These are phyloP conservation scores for Oehlia diaphana DNA, from an alignment of 192 early-diverging fungal genomes.

Conservation along the genomic window DNA sequence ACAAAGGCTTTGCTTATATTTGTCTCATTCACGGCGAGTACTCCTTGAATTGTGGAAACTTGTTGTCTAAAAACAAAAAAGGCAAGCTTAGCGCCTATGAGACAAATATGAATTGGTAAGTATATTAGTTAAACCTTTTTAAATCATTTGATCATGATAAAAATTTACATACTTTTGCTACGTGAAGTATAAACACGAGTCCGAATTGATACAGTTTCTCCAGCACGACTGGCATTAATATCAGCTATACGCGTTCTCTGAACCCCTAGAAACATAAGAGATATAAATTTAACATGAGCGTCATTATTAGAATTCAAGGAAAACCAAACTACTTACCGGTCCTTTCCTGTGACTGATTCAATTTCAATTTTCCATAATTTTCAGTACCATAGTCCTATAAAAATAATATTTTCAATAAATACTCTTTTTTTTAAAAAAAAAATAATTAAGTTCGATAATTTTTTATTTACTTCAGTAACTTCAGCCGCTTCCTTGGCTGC, in stretches of 20 bases:
- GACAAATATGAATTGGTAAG: background rate
- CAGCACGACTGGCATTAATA: slow-evolving; percentile 62
- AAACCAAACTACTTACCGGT: slow-evolving; percentile 45
- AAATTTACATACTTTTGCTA: slow-evolving; percentile 62
- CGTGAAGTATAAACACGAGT: slow-evolving; percentile 91
- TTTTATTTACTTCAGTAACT: slow-evolving; percentile 41
- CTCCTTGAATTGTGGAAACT: slow-evolving; percentile 85
- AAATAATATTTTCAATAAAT: no score
- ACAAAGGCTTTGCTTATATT: slow-evolving; percentile 94
- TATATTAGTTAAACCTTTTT: background rate
- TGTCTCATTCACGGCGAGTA: slow-evolving; percentile 69
- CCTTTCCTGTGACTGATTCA: slow-evolving; percentile 85
- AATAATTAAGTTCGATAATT: background rate
- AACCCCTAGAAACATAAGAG: slow-evolving; percentile 4
- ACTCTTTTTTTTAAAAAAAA: no score
- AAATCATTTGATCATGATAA: background rate
- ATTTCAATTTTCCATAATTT: slow-evolving; percentile 82
- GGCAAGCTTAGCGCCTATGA: slow-evolving; percentile 73
- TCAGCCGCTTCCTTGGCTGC: slow-evolving; percentile 71
- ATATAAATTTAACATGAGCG: slow-evolving; percentile 3
- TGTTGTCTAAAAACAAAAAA: slow-evolving; percentile 91
- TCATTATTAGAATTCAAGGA: background rate
- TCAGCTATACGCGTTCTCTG: slow-evolving; percentile 43
- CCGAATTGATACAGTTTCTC: slow-evolving; percentile 78
- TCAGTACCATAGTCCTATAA: slow-evolving; percentile 74